Conservation (phyloP, 2,329 filamentous ascomycete species). For the Epichloe bromicola region DNA sequence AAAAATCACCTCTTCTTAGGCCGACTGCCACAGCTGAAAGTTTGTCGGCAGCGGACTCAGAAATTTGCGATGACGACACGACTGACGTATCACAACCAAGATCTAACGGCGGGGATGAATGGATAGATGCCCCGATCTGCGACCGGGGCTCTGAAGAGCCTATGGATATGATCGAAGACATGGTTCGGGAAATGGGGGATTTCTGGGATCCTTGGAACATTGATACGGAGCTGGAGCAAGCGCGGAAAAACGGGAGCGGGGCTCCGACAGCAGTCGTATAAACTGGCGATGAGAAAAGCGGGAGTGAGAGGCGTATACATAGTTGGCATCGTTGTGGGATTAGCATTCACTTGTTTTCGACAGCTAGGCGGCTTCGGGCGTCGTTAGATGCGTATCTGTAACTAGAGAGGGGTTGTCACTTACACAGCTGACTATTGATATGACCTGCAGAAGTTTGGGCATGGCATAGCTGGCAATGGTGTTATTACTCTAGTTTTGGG, state of each 20-base stretch:
- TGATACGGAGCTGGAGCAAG: slow-evolving; percentile 22
- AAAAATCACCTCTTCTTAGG: slow-evolving; percentile 12
- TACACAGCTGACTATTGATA: too few relatives aligned
- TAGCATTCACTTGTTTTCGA: neutral
- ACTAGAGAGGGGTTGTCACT: too few relatives aligned
- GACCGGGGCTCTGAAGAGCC: slow-evolving; percentile 17
- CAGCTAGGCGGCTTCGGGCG: too few relatives aligned
- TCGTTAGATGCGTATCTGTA: too few relatives aligned
- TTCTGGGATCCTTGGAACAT: slow-evolving; percentile 22
- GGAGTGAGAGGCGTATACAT: neutral
- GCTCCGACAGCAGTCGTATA: neutral
- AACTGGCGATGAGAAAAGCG: neutral
- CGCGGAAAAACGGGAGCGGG: slow-evolving; percentile 9
- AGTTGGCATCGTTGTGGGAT: neutral
- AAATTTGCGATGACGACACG: neutral
- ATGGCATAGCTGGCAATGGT: too few relatives aligned
- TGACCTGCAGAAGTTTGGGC: too few relatives aligned
- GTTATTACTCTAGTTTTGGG: too few relatives aligned
- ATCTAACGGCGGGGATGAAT: neutral
- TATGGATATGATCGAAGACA: slow-evolving; percentile 23
- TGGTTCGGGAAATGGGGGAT: slow-evolving; percentile 24
- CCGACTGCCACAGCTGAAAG: slow-evolving; percentile 14
- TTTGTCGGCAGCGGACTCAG: slow-evolving; percentile 14
- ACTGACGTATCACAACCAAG: neutral
- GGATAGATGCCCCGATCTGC: slow-evolving; percentile 2